phyloP scores from a whole-genome alignment of 2,329 filamentous ascomycete genomes.

The Coniochaeta ligniaria region DNA sequence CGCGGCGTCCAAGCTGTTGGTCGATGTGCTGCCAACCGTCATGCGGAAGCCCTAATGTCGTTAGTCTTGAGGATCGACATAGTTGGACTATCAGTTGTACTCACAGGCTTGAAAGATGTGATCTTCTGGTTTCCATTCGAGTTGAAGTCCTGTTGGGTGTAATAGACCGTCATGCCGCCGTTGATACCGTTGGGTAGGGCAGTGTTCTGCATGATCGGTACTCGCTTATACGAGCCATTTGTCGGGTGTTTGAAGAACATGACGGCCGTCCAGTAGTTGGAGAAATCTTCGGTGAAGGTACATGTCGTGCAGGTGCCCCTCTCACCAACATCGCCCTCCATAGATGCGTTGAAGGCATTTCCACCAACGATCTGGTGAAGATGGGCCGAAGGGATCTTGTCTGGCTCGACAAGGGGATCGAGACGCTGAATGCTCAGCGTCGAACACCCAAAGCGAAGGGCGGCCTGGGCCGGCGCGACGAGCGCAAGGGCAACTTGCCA shows the following conservation, averaged over 20 bases:
- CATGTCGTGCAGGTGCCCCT: slow-evolving; percentile 16
- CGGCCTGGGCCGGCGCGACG: slow-evolving; percentile 3
- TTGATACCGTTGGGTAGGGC: slow-evolving; percentile 9
- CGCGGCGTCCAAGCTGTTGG: slow-evolving; percentile 17
- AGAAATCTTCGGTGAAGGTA: slow-evolving; percentile 17
- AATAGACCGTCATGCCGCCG: slow-evolving; percentile 19
- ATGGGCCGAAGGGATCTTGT: slow-evolving; percentile 13
- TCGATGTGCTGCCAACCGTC: slow-evolving; percentile 27
- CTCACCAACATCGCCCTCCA: slow-evolving; percentile 15
- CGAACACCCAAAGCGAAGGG: slow-evolving; percentile 7
- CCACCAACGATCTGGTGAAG: slow-evolving; percentile 19
- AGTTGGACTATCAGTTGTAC: too few species aligned
- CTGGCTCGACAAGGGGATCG: slow-evolving; percentile 15
- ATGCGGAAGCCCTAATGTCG: slow-evolving; percentile 31
- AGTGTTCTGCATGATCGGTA: slow-evolving; percentile 12
- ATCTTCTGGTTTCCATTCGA: slow-evolving; percentile 27
- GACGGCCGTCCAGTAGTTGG: slow-evolving; percentile 21
- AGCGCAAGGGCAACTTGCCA: slow-evolving; percentile 5
- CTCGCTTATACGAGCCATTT: slow-evolving; percentile 16
- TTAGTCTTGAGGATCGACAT: slow-evolving; percentile 8
- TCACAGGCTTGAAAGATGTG: slow-evolving; percentile 31
- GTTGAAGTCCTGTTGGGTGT: slow-evolving; percentile 22
- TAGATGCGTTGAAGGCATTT: slow-evolving; percentile 17
- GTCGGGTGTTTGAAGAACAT: slow-evolving; percentile 16
- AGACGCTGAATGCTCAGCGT: slow-evolving; percentile 5